Conservation (phyloP, 2,329 filamentous ascomycete genomes). For the Trichoderma lentiforme region DNA sequence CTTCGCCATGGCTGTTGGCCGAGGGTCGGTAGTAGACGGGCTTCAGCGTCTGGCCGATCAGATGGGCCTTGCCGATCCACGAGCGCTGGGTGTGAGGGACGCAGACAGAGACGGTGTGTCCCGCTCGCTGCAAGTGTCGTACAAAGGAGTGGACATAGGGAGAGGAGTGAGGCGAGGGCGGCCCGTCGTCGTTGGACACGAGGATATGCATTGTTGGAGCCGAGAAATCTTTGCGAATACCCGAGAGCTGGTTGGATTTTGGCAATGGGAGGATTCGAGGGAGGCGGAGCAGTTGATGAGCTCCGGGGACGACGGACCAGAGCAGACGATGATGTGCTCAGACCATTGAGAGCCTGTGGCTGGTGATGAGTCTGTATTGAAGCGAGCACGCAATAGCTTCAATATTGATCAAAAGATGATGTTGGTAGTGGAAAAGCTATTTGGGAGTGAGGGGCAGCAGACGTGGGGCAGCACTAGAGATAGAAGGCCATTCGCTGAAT, state of each 20-base stretch:
- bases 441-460: background rate
- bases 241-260: background rate
- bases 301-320: background rate
- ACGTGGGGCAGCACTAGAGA: slow-evolving; percentile 15
- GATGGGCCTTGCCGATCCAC: slow-evolving; percentile 98
- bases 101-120: slow-evolving; percentile 86
- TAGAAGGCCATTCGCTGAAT: background rate
- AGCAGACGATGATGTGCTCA: background rate
- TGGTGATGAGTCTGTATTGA: background rate
- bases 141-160: slow-evolving; percentile 77
- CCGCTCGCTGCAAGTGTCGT: slow-evolving; percentile 65
- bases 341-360: background rate
- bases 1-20: slow-evolving; percentile 38
- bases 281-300: background rate
- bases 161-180: slow-evolving; percentile 72
- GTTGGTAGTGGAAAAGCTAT: background rate
- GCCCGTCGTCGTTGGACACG: slow-evolving; percentile 77
- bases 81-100: slow-evolving; percentile 89
- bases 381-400: background rate
- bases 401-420: background rate
- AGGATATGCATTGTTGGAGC: slow-evolving; percentile 55
- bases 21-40: slow-evolving; percentile 75
- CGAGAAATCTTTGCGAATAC: background rate
- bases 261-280: background rate
- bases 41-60: slow-evolving; percentile 83